Percentiles rank a stretch among this genome's conserved stretches.
phyloP scores from a whole-genome alignment of 768 basidiomycete genomes.

The Macrolepiota dolichaula region DNA sequence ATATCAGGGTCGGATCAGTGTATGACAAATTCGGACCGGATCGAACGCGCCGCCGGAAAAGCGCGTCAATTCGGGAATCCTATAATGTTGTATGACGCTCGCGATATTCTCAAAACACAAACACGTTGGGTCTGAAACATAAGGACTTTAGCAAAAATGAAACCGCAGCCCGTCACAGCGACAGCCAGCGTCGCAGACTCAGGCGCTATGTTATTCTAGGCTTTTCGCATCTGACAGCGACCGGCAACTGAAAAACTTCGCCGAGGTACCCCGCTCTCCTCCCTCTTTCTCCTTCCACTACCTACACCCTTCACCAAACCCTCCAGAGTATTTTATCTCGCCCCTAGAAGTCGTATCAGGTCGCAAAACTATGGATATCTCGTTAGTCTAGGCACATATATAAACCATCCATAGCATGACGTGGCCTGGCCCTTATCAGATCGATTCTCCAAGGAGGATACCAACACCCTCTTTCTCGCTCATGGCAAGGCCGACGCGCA shows the following conservation, averaged over 20 bases:
- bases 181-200: not conserved
- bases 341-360: not conserved
- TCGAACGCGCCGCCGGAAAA: not conserved
- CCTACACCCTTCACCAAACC: not conserved
- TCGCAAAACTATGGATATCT: slow-evolving; percentile 20
- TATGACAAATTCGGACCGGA: not conserved
- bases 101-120: not conserved
- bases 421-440: slow-evolving; percentile 22
- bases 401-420: not conserved
- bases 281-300: slow-evolving; percentile 4
- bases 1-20: not conserved
- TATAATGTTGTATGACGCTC: too few relatives aligned
- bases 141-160: not conserved
- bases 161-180: not conserved
- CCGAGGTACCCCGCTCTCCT: not conserved
- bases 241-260: not conserved
- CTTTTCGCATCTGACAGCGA: not conserved
- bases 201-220: not conserved
- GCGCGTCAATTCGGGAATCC: not conserved
- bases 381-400: slow-evolving; percentile 12
- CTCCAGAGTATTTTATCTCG: not conserved
- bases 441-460: slow-evolving; percentile 92
- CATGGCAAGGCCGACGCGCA: slow-evolving; percentile 79
- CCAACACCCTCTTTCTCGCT: slow-evolving; percentile 84
- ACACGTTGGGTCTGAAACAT: not conserved